These are phyloP conservation scores for Aspergillus bridgeri DNA, from an alignment of 495 filamentous ascomycete genomes.

Conservation along the genomic window DNA sequence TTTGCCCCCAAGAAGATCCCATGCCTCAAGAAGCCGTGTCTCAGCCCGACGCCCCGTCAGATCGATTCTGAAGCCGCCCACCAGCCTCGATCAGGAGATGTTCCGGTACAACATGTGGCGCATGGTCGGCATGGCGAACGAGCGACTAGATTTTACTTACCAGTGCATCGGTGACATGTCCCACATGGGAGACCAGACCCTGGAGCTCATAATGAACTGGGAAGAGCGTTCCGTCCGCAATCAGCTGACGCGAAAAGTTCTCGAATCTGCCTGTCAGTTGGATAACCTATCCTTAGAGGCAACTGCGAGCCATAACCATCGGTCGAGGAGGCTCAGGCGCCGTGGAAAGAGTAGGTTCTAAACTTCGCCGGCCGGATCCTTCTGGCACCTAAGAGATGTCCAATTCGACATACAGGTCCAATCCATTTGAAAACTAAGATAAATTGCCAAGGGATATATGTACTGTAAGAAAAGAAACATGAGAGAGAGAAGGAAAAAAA, in stretches of 20 bases:
- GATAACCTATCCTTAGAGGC: background rate
- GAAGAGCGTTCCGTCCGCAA: constrained; percentile 2
- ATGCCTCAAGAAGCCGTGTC: background rate
- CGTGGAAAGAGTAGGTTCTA: background rate
- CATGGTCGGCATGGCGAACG: constrained; percentile 8
- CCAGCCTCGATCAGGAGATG: constrained; percentile 12
- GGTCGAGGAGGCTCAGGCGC: background rate
- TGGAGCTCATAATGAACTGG: background rate
- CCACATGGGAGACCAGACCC: background rate
- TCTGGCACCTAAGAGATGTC: background rate
- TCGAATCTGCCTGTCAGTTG: background rate
- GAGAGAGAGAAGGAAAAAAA: constrained; percentile 12
- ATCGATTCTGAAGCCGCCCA: constrained; percentile 15
- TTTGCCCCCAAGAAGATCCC: background rate
- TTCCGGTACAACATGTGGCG: constrained; percentile 7
- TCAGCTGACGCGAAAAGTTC: background rate
- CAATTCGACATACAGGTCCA: background rate
- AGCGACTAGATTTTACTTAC: constrained; percentile 6
- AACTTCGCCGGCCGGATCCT: no score
- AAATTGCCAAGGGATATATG: constrained; percentile 17
- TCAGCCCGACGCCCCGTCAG: background rate
- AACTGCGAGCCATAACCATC: background rate
- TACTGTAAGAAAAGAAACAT: constrained; percentile 19
- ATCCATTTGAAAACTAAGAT: background rate
- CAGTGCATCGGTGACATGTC: constrained; percentile 6